Evolutionary conservation across 257 asterid species (phyloP), one percentile per base, ranked within the genome.

Genomic region (Eucommia ulmoides): DNA sequence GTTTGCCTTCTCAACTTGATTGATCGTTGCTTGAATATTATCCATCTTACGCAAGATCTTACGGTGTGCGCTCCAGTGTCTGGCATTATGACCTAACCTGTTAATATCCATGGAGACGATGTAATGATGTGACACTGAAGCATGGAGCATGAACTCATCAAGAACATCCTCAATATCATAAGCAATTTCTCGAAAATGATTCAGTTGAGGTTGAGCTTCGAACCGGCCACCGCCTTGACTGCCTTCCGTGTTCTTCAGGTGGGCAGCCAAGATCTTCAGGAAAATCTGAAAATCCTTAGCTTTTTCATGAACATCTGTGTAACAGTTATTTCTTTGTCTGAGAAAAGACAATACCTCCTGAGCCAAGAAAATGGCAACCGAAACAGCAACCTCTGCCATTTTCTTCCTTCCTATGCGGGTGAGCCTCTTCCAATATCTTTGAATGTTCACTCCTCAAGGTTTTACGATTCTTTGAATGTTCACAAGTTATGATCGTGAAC

Each of bases 331-430:
- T 4, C 51, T 12, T 29, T 12, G 21, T 7, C 2, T 23, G 12
- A 62, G 26, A 12, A 21, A 17, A 1, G 53, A 52, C 1, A 17
- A 1, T 3, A 33, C 42, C 22, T 61, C 2, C 33, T 52, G 33
- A 2, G 49, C n/a, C 33, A 50, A 33, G 15, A 26, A 38, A 29
- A 56, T n/a, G 2, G 65, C 53, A 38, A 53, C 44, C 20, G 19
- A 8, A 19, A 71, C 38, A 7, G 73, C 73, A 46, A 71, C 24
- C 47, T 66, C 73, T 1, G 77, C 77, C 77, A 71, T 69, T 7
- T 29, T 29, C 7, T 29, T 29, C 12, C 12, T 29, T n/a, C n/a
- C n/a, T n/a, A n/a, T n/a, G n/a, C n/a, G n/a, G n/a, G n/a, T n/a
- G n/a, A n/a, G n/a, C n/a, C n/a, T n/a, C n/a, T n/a, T n/a, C n/a